A percentile compares a stretch with the other conserved stretches of the same genome.
Conservation (phyloP, 2,329 filamentous ascomycete genomes). For the Aureobasidium sp. region DNA sequence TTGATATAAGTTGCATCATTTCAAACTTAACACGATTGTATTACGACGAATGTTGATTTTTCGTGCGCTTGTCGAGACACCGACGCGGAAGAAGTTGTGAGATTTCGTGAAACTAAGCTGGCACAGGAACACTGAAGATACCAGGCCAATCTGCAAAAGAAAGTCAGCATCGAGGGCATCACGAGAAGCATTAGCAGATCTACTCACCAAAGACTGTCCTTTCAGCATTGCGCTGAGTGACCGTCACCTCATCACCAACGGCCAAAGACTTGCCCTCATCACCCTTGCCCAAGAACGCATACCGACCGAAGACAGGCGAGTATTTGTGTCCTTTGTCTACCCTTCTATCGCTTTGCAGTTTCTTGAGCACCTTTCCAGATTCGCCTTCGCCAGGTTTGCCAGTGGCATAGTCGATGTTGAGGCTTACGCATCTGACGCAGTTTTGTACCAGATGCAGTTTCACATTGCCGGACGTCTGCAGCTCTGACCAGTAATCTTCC, state of each 20-base stretch:
- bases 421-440: conserved; percentile 35
- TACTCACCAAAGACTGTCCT: conserved; percentile 36
- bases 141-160: background rate
- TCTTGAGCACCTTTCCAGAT: conserved; percentile 34
- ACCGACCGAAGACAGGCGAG: conserved; percentile 40
- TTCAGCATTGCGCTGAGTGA: conserved; percentile 31
- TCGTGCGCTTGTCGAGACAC: too few relatives aligned
- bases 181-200: too few relatives aligned
- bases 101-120: background rate
- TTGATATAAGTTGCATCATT: too few relatives aligned
- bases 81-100: too few relatives aligned
- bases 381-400: conserved; percentile 31
- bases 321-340: conserved; percentile 38
- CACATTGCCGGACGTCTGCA: conserved; percentile 21
- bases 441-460: conserved; percentile 35
- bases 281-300: conserved; percentile 31
- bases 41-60: too few relatives aligned
- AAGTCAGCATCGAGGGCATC: background rate
- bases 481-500: conserved; percentile 38
- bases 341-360: conserved; percentile 35
- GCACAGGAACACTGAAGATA: background rate
- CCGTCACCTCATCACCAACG: conserved; percentile 36
- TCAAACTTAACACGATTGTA: too few relatives aligned
- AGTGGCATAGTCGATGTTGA: conserved; percentile 41
- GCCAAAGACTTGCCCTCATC: conserved; percentile 23